Evolutionary conservation across 306 rosid species (phyloP).

Genomic region (Echinosophora koreensis): DNA sequence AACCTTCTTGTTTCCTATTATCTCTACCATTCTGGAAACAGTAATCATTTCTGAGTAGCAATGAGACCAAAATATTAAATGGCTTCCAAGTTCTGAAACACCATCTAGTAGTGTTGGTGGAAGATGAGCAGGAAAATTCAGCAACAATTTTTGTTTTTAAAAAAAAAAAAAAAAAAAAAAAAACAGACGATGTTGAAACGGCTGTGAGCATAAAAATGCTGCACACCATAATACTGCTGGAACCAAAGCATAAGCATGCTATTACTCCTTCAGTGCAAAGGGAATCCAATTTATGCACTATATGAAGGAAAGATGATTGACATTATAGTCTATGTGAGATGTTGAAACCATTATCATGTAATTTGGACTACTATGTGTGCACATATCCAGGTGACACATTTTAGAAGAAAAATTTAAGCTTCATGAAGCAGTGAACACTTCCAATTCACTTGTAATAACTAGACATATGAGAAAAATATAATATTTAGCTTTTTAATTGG

Average conservation of each 20-base stretch:
- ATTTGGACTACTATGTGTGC: constrained; percentile 18
- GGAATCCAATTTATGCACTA: not conserved
- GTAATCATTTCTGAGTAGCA: not conserved
- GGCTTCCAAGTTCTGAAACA: too few relatives aligned
- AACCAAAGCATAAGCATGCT: constrained; percentile 27
- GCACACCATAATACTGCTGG: not conserved
- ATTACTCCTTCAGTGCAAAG: constrained; percentile 20
- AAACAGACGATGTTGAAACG: not conserved
- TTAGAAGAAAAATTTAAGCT: constrained; percentile 14
- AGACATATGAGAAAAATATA: not conserved
- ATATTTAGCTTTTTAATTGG: not conserved
- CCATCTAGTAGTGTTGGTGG: too few relatives aligned
- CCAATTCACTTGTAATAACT: not conserved
- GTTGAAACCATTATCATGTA: not conserved
- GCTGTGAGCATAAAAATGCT: not conserved
- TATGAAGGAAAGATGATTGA: constrained; percentile 8
- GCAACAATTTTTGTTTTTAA: too few relatives aligned
- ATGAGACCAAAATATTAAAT: constrained; percentile 1
- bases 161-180: too few relatives aligned
- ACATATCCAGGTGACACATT: not conserved
- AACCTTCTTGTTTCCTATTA: not conserved
- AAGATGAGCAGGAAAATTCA: too few relatives aligned
- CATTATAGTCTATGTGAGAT: not conserved
- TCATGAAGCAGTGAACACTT: not conserved
- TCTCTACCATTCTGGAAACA: not conserved